A percentile compares a stretch with the other conserved stretches of the same genome.
Conservation (phyloP, 2,329 filamentous ascomycete species). For the Didymella glomerata region DNA sequence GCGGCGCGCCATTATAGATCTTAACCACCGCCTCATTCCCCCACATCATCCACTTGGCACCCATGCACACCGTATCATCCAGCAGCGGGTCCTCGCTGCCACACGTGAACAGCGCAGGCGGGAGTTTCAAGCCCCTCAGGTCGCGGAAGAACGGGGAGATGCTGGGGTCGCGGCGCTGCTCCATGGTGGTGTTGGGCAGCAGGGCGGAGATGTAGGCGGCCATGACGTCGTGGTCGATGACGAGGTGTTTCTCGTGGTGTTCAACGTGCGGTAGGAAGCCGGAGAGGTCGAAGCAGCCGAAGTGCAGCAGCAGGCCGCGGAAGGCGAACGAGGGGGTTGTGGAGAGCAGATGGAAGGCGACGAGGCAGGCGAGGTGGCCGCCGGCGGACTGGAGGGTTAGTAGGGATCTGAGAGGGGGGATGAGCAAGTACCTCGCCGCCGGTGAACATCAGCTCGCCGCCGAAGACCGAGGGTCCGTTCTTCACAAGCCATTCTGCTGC, state of each 20-base stretch:
- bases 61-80: constrained; percentile 63
- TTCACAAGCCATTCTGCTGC: constrained; percentile 63
- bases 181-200: constrained; percentile 53
- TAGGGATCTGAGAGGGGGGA: neutral
- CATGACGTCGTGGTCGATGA: constrained; percentile 60
- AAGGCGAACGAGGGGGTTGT: constrained; percentile 52
- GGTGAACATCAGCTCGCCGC: constrained; percentile 55
- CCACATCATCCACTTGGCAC: constrained; percentile 62
- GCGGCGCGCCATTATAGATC: constrained; percentile 63
- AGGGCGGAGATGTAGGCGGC: constrained; percentile 57
- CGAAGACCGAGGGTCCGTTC: constrained; percentile 55
- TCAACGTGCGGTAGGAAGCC: constrained; percentile 53
- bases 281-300: constrained; percentile 61
- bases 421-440: constrained; percentile 43
- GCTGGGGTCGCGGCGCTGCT: constrained; percentile 55
- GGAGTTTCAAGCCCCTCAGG: constrained; percentile 51
- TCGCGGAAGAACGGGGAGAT: constrained; percentile 63
- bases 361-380: constrained; percentile 59
- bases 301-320: constrained; percentile 62
- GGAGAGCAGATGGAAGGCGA: constrained; percentile 59
- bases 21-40: constrained; percentile 62
- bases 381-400: constrained; percentile 56
- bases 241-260: constrained; percentile 51
- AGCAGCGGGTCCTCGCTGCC: constrained; percentile 64
- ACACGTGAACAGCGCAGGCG: constrained; percentile 63